Conservation (phyloP, 2,329 filamentous ascomycete genomes). For the Hypoxylon sp. region DNA sequence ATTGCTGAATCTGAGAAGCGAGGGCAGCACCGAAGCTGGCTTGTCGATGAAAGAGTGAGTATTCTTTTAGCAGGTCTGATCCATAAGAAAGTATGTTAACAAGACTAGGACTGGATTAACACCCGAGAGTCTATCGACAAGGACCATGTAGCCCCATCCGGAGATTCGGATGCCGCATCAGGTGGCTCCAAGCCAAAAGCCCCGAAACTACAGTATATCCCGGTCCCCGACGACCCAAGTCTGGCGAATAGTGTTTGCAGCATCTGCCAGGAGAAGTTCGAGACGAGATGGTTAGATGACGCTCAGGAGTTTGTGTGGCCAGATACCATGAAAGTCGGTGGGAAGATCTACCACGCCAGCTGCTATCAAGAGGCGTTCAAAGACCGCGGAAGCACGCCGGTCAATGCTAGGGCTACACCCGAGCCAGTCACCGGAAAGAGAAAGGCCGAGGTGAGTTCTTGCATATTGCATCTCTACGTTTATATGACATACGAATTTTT, state of each 20-base stretch:
- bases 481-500: not conserved
- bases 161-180: constrained; percentile 58
- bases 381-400: constrained; percentile 66
- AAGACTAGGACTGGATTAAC: constrained; percentile 85
- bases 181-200: constrained; percentile 63
- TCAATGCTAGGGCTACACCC: constrained; percentile 66
- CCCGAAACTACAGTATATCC: constrained; percentile 78
- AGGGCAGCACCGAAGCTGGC: constrained; percentile 94
- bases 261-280: constrained; percentile 96
- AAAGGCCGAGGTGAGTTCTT: constrained; percentile 75
- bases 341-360: constrained; percentile 88
- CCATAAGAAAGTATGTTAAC: constrained; percentile 49
- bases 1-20: constrained; percentile 88
- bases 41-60: constrained; percentile 86
- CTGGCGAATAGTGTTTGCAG: constrained; percentile 85
- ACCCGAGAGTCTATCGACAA: constrained; percentile 85
- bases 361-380: constrained; percentile 88
- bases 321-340: constrained; percentile 84
- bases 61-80: not conserved
- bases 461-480: not conserved
- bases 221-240: constrained; percentile 83
- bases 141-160: constrained; percentile 60
- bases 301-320: constrained; percentile 98
- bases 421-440: constrained; percentile 80
- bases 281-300: constrained; percentile 91